Base-by-base conservation (phyloP, 352 stramenopile species). In the Globisporangium barbulae region DNA sequence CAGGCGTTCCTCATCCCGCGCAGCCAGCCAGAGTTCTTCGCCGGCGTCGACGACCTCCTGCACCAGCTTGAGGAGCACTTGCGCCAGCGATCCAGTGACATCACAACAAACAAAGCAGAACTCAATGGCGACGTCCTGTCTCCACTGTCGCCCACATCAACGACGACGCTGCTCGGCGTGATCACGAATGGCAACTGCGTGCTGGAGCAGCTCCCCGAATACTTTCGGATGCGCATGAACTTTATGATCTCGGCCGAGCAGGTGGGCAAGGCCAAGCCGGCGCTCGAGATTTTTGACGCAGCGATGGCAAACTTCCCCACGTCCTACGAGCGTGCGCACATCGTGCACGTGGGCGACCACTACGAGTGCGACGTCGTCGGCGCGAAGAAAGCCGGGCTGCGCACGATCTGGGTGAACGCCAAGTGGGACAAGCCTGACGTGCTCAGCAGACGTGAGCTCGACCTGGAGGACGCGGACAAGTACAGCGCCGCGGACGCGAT, bases 141-240 rank as follows among this genome's bases (percentile, higher is more conserved):
- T 3, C n/a, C 21, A 30, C 30, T 30, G 21, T 50, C 44, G n/a
- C n/a, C 44, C 5, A 39, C 25, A 19, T 25, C 10, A 55, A 12
- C 48, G n/a, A 25, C 33, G 7, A 19, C 17, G 35, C 54, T 31
- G 31, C 55, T 78, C 5, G 83, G 83, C 31, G 73, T 84, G 39
- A 86, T 92, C 59, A 92, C 83, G n/a, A 92, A 92, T 65, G 80
- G 83, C 53, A 92, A 92, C 68, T 89, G 80, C 63, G 53, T 76
- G 4, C 64, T 80, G 42, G 59, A 75, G 10, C 63, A 70, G 10
- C 66, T 92, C 31, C 83, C 83, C 4, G 19, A 53, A 5, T 79
- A 66, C 35, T 88, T 90, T 56, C 64, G 67, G 17, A 25, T 65
- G 35, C 64, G 74, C 58, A 72, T 92, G 55, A 44, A 67, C 41